Evolutionary conservation across 2,329 filamentous ascomycete species (phyloP), one percentile per base, ranked within the genome.

Genomic region (Stromatinia cepivora): DNA sequence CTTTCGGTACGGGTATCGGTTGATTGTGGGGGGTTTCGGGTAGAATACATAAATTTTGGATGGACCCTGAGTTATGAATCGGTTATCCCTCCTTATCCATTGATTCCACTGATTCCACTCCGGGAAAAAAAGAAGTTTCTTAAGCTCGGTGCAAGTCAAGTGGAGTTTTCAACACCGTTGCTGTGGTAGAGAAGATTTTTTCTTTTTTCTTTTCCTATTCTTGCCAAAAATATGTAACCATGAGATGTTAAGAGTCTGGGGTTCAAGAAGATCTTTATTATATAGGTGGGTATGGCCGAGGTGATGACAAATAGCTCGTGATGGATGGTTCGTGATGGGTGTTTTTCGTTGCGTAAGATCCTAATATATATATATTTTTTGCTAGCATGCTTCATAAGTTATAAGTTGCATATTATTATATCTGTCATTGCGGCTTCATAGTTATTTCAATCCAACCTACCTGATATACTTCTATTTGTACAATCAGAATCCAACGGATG

Each of bases 121-220:
- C 10, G 6, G 28, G n/a, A n/a, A 62, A 61, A 61, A 48, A 61
- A 50, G 58, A 62, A 50, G 58, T 62, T 36, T 62, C 58, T 48
- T 17, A 36, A 34, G 56, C 45, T 62, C 22, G 59, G 28, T 48
- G 28, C 59, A 62, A 25, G 59, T 63, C 59, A 62, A 25, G 59
- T 63, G 59, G 59, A 48, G 28, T 8, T 63, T 25, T n/a, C 22
- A 20, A 63, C 34, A 17, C 45, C 59, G 59, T 63, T 63, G 59
- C 59, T 39, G 59, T 63, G 59, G 59, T 63, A 63, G 59, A 63
- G 59, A 63, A 63, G 59, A 52, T 25, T 63, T 63, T 62, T 59
- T n/a, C 20, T 50, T 15, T 50, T 4, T 17, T 10, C 20, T 22
- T 46, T 50, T 36, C 31, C 59, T 50, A 48, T 48, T 62, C 28